Conservation (phyloP, 139 green algal species). For the Tetradesmus lagerheimii region DNA sequence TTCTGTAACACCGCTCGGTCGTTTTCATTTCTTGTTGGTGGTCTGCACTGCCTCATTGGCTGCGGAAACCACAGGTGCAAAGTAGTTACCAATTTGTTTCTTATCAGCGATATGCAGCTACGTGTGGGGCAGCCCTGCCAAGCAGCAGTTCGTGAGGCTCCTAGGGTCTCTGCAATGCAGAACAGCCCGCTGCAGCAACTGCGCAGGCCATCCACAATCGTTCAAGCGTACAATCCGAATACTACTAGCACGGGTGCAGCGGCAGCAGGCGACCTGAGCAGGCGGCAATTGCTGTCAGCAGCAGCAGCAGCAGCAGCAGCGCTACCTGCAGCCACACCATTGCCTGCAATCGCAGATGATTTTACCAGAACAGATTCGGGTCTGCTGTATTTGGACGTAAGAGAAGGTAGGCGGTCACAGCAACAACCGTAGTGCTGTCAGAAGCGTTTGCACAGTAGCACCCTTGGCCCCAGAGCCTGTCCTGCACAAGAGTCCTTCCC, state of each 20-base stretch:
- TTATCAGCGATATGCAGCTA: neutral
- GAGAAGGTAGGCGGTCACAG: conserved; percentile 9
- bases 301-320: neutral
- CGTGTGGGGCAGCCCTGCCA: neutral
- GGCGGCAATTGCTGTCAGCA: neutral
- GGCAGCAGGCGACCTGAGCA: neutral
- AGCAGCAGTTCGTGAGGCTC: neutral
- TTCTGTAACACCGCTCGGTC: too few relatives aligned
- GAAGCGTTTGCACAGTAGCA: too few relatives aligned
- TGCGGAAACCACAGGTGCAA: too few relatives aligned
- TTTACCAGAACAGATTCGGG: conserved; percentile 50
- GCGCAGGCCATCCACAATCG: neutral
- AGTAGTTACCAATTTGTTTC: too few relatives aligned
- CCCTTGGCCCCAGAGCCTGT: too few relatives aligned
- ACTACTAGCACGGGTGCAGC: neutral
- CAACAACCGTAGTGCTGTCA: too few relatives aligned
- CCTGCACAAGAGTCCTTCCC: too few relatives aligned
- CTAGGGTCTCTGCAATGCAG: neutral
- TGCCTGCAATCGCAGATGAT: conserved; percentile 43
- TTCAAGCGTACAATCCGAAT: neutral
- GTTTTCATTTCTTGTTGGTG: too few relatives aligned
- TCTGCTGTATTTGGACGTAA: conserved; percentile 49
- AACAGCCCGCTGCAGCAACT: neutral
- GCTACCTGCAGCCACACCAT: neutral
- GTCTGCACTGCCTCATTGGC: too few relatives aligned